These are phyloP conservation scores for Heritiera littoralis DNA, from an alignment of 345 rosid species.

Conservation along the genomic window DNA sequence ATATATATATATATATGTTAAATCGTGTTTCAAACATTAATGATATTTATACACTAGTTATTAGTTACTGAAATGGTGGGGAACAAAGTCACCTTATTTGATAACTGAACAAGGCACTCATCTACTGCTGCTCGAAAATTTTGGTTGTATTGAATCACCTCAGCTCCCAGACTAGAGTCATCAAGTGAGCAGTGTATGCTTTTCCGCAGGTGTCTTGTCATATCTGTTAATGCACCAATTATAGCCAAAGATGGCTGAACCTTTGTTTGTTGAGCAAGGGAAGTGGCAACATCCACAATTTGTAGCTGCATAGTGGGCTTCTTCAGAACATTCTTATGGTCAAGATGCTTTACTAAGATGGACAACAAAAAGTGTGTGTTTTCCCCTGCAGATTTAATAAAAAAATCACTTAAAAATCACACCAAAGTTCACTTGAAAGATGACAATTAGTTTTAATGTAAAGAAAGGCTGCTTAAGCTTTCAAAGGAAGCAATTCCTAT, in stretches of 20 bases:
- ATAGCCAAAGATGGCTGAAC: slow-evolving; percentile 59
- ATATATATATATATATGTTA: not conserved
- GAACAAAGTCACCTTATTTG: slow-evolving; percentile 48
- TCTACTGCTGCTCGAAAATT: slow-evolving; percentile 61
- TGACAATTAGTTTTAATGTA: not conserved
- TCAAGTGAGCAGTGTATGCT: slow-evolving; percentile 70
- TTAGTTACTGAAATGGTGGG: not conserved
- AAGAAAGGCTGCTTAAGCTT: not conserved
- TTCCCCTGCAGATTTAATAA: slow-evolving; percentile 45
- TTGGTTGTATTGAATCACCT: slow-evolving; percentile 58
- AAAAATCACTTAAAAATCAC: slow-evolving; percentile 15
- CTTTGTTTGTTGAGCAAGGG: slow-evolving; percentile 56
- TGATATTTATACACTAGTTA: not conserved
- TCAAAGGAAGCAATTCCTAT: slow-evolving; percentile 15
- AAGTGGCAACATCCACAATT: slow-evolving; percentile 57
- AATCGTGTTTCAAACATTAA: not conserved
- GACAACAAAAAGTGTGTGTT: slow-evolving; percentile 66
- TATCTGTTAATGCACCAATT: slow-evolving; percentile 68
- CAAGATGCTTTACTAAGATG: slow-evolving; percentile 69
- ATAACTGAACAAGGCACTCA: slow-evolving; percentile 64
- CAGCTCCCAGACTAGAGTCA: slow-evolving; percentile 62
- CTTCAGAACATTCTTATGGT: slow-evolving; percentile 69
- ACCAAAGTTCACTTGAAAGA: not conserved
- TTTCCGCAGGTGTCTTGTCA: slow-evolving; percentile 75
- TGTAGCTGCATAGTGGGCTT: slow-evolving; percentile 66